Evolutionary conservation across 2,329 filamentous ascomycete genomes (phyloP).

Genomic region (Cercospora berteroae): DNA sequence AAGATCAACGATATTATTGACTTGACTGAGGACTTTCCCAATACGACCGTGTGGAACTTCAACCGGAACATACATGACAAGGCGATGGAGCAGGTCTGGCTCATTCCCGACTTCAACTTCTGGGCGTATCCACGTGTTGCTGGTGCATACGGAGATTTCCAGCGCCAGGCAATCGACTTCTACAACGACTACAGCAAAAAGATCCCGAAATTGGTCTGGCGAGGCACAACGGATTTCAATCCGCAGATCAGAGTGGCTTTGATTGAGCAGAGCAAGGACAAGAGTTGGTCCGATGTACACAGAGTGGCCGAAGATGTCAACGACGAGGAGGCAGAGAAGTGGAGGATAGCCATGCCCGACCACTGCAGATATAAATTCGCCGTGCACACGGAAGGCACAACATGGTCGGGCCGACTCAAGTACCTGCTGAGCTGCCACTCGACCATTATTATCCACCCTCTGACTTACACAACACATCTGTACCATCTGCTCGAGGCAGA

Average conservation of each 20-base stretch:
- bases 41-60: conserved; percentile 46
- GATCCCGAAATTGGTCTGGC: conserved; percentile 50
- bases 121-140: conserved; percentile 48
- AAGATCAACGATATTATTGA: conserved; percentile 49
- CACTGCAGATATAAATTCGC: conserved; percentile 37
- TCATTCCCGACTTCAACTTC: conserved; percentile 56
- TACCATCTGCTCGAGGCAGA: conserved; percentile 33
- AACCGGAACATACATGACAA: conserved; percentile 32
- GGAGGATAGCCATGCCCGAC: conserved; percentile 34
- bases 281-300: conserved; percentile 49
- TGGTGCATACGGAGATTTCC: conserved; percentile 29
- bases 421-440: conserved; percentile 38
- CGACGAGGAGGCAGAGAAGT: conserved; percentile 28
- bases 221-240: conserved; percentile 43
- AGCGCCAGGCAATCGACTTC: conserved; percentile 27
- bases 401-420: conserved; percentile 38
- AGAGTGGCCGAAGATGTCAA: conserved; percentile 29
- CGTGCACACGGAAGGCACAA: conserved; percentile 38
- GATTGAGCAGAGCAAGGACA: conserved; percentile 33
- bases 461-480: conserved; percentile 36
- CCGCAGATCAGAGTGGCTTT: conserved; percentile 33
- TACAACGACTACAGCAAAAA: conserved; percentile 41
- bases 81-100: conserved; percentile 43
- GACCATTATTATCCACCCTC: conserved; percentile 33
- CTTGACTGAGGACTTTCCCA: conserved; percentile 26